These are phyloP conservation scores for Aspergillus asperescens DNA, from an alignment of 495 filamentous ascomycete species.

Conservation along the genomic window DNA sequence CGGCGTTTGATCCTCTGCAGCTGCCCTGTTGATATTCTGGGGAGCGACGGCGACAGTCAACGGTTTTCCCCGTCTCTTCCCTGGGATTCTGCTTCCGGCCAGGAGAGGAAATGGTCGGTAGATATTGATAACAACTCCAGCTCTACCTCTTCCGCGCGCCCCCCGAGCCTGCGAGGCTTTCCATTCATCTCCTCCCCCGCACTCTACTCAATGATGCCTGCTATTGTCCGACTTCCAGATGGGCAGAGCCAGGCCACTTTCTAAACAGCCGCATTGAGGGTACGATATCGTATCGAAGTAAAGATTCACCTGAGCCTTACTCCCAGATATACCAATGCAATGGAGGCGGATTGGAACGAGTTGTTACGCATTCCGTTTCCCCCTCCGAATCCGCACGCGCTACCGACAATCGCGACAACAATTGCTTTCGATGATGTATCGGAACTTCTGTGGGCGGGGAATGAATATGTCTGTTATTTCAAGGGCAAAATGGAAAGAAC, in stretches of 20 bases:
- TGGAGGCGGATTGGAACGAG: conserved; percentile 54
- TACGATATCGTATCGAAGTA: neutral
- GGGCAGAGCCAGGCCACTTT: conserved; percentile 24
- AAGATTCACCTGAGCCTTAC: neutral
- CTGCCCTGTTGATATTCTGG: neutral
- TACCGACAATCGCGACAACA: conserved; percentile 62
- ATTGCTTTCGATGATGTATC: conserved; percentile 81
- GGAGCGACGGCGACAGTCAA: neutral
- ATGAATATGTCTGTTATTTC: conserved; percentile 64
- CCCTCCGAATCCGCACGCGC: conserved; percentile 54
- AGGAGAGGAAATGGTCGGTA: neutral
- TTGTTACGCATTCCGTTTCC: conserved; percentile 66
- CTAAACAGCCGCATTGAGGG: conserved; percentile 8
- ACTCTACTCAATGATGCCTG: conserved; percentile 40
- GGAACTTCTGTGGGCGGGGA: conserved; percentile 88
- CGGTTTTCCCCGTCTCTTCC: neutral
- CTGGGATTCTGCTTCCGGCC: no score
- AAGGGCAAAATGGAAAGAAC: no score
- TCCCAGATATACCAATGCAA: conserved; percentile 23
- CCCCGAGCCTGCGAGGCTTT: neutral
- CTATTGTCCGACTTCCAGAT: conserved; percentile 27
- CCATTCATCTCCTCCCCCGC: conserved; percentile 33
- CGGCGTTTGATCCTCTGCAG: conserved; percentile 7
- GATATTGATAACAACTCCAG: neutral
- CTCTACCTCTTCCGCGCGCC: neutral